These are phyloP conservation scores for Rosa multiflora DNA, from an alignment of 306 rosid species.

Conservation along the genomic window DNA sequence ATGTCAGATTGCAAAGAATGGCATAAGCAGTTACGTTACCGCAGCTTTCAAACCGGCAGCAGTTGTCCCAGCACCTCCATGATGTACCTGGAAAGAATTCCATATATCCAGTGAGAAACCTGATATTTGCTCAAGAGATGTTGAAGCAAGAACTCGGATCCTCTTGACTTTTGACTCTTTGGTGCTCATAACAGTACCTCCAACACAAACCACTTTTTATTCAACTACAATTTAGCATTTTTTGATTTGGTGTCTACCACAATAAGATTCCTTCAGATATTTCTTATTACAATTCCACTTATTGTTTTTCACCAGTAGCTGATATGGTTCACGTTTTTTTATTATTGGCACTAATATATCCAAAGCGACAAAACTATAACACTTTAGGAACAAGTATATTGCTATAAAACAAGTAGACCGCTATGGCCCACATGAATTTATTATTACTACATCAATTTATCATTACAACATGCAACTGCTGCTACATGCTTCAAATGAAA, in stretches of 20 bases:
- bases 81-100: slow-evolving; percentile 65
- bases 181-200: background rate
- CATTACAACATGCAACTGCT: background rate
- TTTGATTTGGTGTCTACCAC: background rate
- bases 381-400: background rate
- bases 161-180: background rate
- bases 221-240: background rate
- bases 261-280: background rate
- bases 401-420: background rate
- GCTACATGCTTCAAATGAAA: background rate
- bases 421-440: background rate
- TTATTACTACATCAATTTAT: slow-evolving; percentile 1
- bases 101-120: slow-evolving; percentile 10
- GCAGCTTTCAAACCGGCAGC: slow-evolving; percentile 97
- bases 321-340: background rate
- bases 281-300: background rate
- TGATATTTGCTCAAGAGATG: background rate
- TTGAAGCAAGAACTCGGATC: background rate
- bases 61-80: slow-evolving; percentile 97
- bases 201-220: background rate
- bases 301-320: background rate
- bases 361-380: background rate
- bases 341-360: background rate
- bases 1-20: slow-evolving; percentile 5
- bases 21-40: slow-evolving; percentile 54